Base-by-base conservation (phyloP, 2,329 filamentous ascomycete genomes). In the Sporothrix euskadiensis region DNA sequence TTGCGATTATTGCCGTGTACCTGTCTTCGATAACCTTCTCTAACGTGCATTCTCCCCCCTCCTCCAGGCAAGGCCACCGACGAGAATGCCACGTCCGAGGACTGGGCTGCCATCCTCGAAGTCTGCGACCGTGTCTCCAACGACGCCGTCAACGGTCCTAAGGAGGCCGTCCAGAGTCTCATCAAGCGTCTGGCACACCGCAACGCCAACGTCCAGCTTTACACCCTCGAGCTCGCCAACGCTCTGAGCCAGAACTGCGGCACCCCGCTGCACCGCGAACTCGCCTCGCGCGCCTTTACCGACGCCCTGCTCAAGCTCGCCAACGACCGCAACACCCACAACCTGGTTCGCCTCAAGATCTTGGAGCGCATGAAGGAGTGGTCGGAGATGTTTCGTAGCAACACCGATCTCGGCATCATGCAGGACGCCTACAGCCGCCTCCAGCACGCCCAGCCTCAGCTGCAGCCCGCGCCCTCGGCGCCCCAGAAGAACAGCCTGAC, bases 301-400 rank as follows among this genome's bases (percentile, higher is more conserved):
- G 96, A 99, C 80, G 93, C 95, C 74, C 86, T 99, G 66, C 86
- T 98, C 76, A 91, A 96, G 80, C 88, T 99, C 74, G 94, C 96
- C 76, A 93, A 91, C 83, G 96, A 99, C 82, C 89, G 94, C 83
- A 99, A 97, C 81, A 98, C 95, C 71, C 96, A 98, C 82, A 91
- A 92, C 80, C 94, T 97, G 82, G 96, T 99, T 80, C 98, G 98
- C 84, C 90, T 93, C 76, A 98, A 98, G 88, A 97, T 99, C 77
- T 83, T 98, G 74, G 95, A 98, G 85, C 90, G 94, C 77, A 98
- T 98, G 94, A 91, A 92, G 81, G 93, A 95, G 76, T 99, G 96
- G 96, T 90, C 92, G 73, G 93, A 96, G 79, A 97, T 98, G 93
- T 98, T 98, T 81, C 88, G 89, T 78, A 90, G 88, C 75, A 94